phyloP scores from a whole-genome alignment of 305 asterid species.

The Solanum hybrid region DNA sequence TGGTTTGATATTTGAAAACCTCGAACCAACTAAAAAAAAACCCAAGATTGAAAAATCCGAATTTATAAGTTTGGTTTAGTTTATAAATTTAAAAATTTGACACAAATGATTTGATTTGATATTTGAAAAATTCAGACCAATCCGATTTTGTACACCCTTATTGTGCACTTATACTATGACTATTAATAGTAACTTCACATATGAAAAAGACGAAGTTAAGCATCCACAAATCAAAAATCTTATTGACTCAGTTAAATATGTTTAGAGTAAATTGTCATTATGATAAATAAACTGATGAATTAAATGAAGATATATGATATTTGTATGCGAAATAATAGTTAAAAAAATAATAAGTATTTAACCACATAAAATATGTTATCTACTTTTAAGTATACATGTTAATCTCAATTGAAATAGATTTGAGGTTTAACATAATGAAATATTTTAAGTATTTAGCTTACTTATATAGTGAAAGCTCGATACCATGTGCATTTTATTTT shows the following conservation, averaged over 20 bases:
- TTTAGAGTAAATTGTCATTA: not conserved
- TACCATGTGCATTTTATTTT: not conserved
- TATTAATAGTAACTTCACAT: too few relatives aligned
- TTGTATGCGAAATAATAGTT: not conserved
- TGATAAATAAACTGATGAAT: not conserved
- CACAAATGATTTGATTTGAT: too few relatives aligned
- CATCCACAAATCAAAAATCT: not conserved
- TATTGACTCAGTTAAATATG: not conserved
- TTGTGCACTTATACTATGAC: too few relatives aligned
- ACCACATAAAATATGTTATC: not conserved
- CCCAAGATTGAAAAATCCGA: too few relatives aligned
- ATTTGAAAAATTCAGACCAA: too few relatives aligned
- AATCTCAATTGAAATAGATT: not conserved
- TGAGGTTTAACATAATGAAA: not conserved
- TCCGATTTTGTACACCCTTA: too few relatives aligned
- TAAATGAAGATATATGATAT: not conserved
- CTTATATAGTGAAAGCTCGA: not conserved
- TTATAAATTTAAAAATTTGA: too few relatives aligned
- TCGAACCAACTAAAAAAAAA: too few relatives aligned
- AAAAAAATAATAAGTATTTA: not conserved
- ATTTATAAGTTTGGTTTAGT: too few relatives aligned
- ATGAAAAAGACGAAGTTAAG: not conserved
- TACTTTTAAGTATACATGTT: not conserved
- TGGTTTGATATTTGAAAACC: too few relatives aligned
- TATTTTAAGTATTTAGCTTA: not conserved